Evolutionary conservation across 345 rosid species (phyloP).

Genomic region (Pugionium cornutum): DNA sequence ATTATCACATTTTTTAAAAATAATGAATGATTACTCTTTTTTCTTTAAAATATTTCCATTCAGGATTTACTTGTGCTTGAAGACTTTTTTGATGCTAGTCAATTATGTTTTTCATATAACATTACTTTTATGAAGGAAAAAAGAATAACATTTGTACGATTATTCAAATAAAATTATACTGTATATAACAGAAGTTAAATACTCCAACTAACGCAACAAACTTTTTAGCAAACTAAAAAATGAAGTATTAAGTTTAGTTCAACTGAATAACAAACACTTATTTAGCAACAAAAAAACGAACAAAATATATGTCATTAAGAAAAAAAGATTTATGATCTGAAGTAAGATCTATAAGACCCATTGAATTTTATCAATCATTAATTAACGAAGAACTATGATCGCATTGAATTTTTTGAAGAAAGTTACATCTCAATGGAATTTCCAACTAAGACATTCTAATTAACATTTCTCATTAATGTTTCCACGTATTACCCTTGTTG

Average conservation of each 20-base stretch:
- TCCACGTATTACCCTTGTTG: conserved; percentile 31
- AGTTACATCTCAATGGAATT: conserved; percentile 6
- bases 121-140: too few species aligned
- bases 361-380: conserved; percentile 20
- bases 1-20: conserved; percentile 14
- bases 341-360: background rate
- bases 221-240: too few species aligned
- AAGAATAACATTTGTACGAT: too few species aligned
- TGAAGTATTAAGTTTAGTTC: too few species aligned
- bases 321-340: too few species aligned
- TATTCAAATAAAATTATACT: too few species aligned
- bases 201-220: too few species aligned
- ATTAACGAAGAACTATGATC: conserved; percentile 13
- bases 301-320: too few species aligned
- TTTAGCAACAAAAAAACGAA: too few species aligned
- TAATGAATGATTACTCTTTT: conserved; percentile 26
- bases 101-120: conserved; percentile 23
- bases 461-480: conserved; percentile 30
- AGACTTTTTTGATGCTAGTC: conserved; percentile 36
- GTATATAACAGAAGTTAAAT: too few species aligned
- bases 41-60: background rate
- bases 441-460: conserved; percentile 22
- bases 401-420: conserved; percentile 9
- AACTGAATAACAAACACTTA: too few species aligned
- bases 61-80: conserved; percentile 32